phyloP scores from a whole-genome alignment of 2,329 filamentous ascomycete species.

The Fusarium clavum region DNA sequence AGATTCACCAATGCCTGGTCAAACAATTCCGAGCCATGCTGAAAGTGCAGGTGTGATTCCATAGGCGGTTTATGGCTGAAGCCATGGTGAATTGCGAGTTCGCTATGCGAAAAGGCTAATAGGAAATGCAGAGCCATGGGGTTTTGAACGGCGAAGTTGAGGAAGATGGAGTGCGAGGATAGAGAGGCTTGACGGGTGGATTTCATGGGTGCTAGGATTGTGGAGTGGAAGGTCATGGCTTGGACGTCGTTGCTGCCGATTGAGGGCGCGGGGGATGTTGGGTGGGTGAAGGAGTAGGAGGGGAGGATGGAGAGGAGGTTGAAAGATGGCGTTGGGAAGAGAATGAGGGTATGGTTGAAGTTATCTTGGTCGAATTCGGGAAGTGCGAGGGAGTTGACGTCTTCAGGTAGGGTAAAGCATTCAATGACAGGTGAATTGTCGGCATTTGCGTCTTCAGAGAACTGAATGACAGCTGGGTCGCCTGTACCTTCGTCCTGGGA shows the following conservation, averaged over 20 bases:
- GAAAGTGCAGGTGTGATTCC: slow-evolving; percentile 13
- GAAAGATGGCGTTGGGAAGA: slow-evolving; percentile 12
- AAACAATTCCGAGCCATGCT: slow-evolving; percentile 2
- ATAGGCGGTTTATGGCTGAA: slow-evolving; percentile 7
- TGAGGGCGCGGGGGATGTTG: slow-evolving; percentile 5
- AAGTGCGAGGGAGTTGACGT: background rate
- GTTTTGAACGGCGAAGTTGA: slow-evolving; percentile 16
- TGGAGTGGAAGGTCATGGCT: slow-evolving; percentile 21
- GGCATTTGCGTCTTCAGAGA: accelerated
- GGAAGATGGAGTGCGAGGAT: slow-evolving; percentile 15
- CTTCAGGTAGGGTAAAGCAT: background rate
- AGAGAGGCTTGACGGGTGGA: slow-evolving; percentile 10
- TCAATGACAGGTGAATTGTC: background rate
- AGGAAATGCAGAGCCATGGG: slow-evolving; percentile 14
- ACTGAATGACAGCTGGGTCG: background rate
- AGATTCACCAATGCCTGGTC: slow-evolving; percentile 2
- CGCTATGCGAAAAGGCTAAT: slow-evolving; percentile 7
- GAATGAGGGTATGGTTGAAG: background rate
- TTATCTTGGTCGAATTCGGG: background rate
- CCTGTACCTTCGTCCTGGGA: accelerated
- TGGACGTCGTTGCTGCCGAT: slow-evolving; percentile 18
- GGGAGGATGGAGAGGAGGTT: slow-evolving; percentile 7
- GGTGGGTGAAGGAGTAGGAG: slow-evolving; percentile 9
- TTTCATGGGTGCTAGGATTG: slow-evolving; percentile 18
- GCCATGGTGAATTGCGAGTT: slow-evolving; percentile 4